Conservation (phyloP, 352 stramenopile species). For the Phytopythium kandeliae region DNA sequence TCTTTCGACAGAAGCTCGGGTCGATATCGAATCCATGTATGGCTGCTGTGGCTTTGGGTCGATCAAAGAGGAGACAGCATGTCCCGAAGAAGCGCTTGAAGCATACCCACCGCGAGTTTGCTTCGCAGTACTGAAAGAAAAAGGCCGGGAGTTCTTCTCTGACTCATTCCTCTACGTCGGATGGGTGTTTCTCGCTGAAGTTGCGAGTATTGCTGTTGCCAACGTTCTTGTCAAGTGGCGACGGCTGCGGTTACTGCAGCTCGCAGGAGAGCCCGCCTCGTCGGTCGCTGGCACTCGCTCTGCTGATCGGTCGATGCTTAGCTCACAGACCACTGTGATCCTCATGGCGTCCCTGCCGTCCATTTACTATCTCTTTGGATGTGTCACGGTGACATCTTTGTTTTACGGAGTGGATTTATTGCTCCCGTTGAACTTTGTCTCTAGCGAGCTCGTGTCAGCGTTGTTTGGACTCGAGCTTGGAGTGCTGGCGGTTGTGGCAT, state of each 20-base stretch:
- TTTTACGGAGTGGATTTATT: constrained; percentile 40
- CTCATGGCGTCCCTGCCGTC: constrained; percentile 38
- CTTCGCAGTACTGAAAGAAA: constrained; percentile 14
- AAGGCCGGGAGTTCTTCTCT: constrained; percentile 28
- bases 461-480: constrained; percentile 43
- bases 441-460: constrained; percentile 21
- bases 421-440: constrained; percentile 26
- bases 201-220: constrained; percentile 23
- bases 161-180: constrained; percentile 34
- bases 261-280: constrained; percentile 18
- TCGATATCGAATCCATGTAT: constrained; percentile 30
- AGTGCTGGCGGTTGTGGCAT: constrained; percentile 8
- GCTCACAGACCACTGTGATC: constrained; percentile 19
- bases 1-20: constrained; percentile 12
- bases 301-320: constrained; percentile 21
- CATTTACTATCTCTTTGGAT: constrained; percentile 23
- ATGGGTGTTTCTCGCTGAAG: constrained; percentile 26
- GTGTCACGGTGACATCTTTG: constrained; percentile 14
- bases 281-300: constrained; percentile 6
- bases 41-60: constrained; percentile 50
- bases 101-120: constrained; percentile 30
- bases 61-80: constrained; percentile 24
- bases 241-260: constrained; percentile 27
- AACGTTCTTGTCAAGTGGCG: constrained; percentile 55
- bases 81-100: constrained; percentile 46